Base-by-base conservation (phyloP, 495 filamentous ascomycete species). In the Lophiotrema nucula region DNA sequence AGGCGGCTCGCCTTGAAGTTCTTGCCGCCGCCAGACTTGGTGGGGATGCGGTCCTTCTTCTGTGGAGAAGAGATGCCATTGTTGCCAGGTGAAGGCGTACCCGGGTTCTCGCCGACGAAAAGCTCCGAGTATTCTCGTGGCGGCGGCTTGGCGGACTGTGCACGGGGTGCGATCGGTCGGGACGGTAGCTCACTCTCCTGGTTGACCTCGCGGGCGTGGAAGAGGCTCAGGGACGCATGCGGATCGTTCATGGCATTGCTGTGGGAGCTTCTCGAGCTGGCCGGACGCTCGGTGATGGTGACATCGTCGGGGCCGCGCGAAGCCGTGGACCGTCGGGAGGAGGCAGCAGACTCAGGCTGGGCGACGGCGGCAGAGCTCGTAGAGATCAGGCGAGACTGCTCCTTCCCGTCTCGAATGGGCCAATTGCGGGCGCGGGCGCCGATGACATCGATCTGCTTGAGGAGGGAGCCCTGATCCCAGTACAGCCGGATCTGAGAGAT, bases 361-460 rank as follows among this genome's bases (percentile, higher is more conserved):
- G 55, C 64, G 16, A 48, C 41, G 6, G 53, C 22, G 3, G 69
- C 63, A 39, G 67, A 67, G 42, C 74, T 77, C 2, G 69, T 67
- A 62, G 73, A 74, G 60, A 97, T 87, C 56, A 95, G 75, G 61
- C 80, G 85, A 39, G 84, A 78, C 72, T 97, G 93, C 22, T 95
- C 90, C 61, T 83, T 86, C 53, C 87, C 88, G 67, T 96, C 90
- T 56, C 85, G 88, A 71, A 98, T 92, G 18, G 93, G 93, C 93
- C 93, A 98, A 68, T 87, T 89, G 66, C 85, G 87, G 42, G 87
- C 89, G 23, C 88, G 85, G 62, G 83, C 82, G 53, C 93, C 93
- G 73, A 98, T 97, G 26, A 96, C 85, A 63, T 96, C 91, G 48
- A 97, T 82, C 69, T 92, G 86, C 73, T 93, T 97, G 57, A 98